Evolutionary conservation across 768 basidiomycete genomes (phyloP), one percentile per base, ranked within the genome.

Genomic region (Termitomyces sp.): DNA sequence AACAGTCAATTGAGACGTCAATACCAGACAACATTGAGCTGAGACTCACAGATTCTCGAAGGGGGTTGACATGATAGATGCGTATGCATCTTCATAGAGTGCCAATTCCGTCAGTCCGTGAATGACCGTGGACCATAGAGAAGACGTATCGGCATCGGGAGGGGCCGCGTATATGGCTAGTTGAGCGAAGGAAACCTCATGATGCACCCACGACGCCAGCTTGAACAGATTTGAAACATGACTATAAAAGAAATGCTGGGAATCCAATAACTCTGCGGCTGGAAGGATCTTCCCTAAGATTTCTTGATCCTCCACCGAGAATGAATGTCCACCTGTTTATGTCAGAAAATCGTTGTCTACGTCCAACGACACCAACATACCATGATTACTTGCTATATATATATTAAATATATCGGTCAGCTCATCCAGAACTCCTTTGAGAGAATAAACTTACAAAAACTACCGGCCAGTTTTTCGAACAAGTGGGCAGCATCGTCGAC

Each of bases 71-170:
- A 89, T 83, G 64, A 98, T 70, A 22, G 85, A 76, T 42, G 85
- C 78, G 70, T 98, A 98, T 2, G 97, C 96, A 62, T 93, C 87
- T 63, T 95, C 92, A 70, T 88, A 97, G 58, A 80, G 72, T 6
- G 81, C 84, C 39, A 91, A 73, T 45, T 89, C 86, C 18, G 82
- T 83, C 50, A 86, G 81, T 27, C 89, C 89, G 64, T 85, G 81
- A 68, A 89, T 90, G 18, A 94, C 75, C 54, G 76, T 86, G 57
- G 76, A 79, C 94, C 94, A 96, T 22, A 98, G 69, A n/a, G 84
- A 76, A 43, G 81, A 75, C 10, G 82, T 83, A 58, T 87, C 82
- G 16, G 70, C 69, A 18, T 74, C 78, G 29, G 69, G 60, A 18
- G 80, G 76, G 6, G 84, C 84, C 48, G 80, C 79, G n/a, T 88